These are phyloP conservation scores for Oryza officinalis DNA, from an alignment of 176 grass and related monocot species.

Conservation along the genomic window DNA sequence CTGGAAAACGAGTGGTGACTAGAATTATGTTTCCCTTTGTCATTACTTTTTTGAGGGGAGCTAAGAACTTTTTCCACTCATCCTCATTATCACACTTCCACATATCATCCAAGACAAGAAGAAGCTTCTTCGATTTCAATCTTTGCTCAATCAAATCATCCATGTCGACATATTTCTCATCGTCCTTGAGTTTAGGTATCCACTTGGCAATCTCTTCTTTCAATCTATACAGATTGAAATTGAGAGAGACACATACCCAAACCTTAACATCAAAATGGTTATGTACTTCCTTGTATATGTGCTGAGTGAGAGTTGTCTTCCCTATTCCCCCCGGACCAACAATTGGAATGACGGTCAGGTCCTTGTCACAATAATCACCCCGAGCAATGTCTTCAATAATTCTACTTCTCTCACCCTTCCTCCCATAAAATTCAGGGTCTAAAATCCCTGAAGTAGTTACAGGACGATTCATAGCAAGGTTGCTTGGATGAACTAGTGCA, in stretches of 20 bases:
- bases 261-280: conserved; percentile 4
- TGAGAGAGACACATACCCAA: conserved; percentile 46
- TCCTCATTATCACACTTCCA: background rate
- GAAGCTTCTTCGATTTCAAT: background rate
- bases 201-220: background rate
- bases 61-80: conserved; percentile 13
- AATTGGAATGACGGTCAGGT: conserved; percentile 31
- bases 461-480: background rate
- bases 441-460: background rate
- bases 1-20: conserved; percentile 18
- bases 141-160: background rate
- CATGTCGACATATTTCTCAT: background rate
- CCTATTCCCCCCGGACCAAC: conserved; percentile 47
- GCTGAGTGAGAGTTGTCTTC: conserved; percentile 49
- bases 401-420: background rate
- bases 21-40: conserved; percentile 19
- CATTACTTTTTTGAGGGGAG: background rate
- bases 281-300: conserved; percentile 17
- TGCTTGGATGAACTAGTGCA: too few relatives aligned
- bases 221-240: conserved; percentile 12
- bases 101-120: conserved; percentile 45
- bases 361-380: background rate
- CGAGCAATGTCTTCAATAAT: background rate
- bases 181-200: background rate
- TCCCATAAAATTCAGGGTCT: conserved; percentile 34